Evolutionary conservation across 208 protist species (phyloP).

Genomic region (Leptomonas pyrrhocoris): DNA sequence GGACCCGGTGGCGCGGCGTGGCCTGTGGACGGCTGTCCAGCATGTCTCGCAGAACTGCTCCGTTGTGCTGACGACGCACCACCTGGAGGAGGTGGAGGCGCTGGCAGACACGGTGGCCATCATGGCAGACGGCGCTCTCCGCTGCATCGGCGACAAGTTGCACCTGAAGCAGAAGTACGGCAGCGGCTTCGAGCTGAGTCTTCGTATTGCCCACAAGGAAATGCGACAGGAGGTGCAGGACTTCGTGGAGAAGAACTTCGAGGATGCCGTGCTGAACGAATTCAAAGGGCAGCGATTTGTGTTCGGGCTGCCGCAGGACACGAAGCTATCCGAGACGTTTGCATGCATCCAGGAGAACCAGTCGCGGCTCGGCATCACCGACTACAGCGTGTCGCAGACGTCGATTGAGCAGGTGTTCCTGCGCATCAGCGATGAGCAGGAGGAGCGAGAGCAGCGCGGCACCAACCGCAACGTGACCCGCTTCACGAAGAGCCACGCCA

Average conservation of each 20-base stretch:
- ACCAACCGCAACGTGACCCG: conserved; percentile 22
- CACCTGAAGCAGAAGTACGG: conserved; percentile 79
- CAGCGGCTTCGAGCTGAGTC: conserved; percentile 62
- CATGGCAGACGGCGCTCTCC: conserved; percentile 79
- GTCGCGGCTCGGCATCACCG: conserved; percentile 42
- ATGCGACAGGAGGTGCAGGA: conserved; percentile 30
- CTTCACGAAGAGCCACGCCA: conserved; percentile 39
- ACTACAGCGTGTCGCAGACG: conserved; percentile 84
- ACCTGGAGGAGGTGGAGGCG: conserved; percentile 93
- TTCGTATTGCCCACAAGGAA: conserved; percentile 37
- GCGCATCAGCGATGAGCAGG: conserved; percentile 62
- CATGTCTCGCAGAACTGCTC: conserved; percentile 65
- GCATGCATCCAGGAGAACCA: conserved; percentile 40
- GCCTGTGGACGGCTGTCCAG: conserved; percentile 72
- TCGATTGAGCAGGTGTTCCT: conserved; percentile 89
- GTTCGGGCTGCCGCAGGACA: conserved; percentile 45
- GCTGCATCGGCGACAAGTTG: conserved; percentile 74
- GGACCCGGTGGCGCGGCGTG: conserved; percentile 64
- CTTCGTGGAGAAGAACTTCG: conserved; percentile 49
- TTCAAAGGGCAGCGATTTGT: conserved; percentile 51
- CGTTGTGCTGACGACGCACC: conserved; percentile 92
- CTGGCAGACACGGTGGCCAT: conserved; percentile 78
- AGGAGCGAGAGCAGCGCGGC: conserved; percentile 35
- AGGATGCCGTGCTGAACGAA: conserved; percentile 38
- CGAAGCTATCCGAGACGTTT: conserved; percentile 50